Conservation (phyloP, 2,329 filamentous ascomycete species). For the Penicillium sp. region DNA sequence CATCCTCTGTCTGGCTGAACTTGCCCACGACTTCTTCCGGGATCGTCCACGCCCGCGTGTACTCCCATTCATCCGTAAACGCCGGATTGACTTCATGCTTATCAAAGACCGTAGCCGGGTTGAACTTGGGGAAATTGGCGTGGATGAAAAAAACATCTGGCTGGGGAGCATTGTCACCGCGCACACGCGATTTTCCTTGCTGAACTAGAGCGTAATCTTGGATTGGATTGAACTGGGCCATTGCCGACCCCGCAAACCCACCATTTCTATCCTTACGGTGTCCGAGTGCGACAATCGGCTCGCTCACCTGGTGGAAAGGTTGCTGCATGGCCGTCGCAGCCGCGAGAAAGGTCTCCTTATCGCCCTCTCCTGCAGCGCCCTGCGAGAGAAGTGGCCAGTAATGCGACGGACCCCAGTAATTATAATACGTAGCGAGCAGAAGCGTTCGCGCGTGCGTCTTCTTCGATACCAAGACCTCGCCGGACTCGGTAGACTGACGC, state of each 20-base stretch:
- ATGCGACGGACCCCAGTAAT: conserved; percentile 56
- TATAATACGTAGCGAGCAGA: conserved; percentile 59
- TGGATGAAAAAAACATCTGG: conserved; percentile 47
- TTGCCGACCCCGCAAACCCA: conserved; percentile 42
- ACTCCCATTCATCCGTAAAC: conserved; percentile 36
- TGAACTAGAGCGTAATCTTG: conserved; percentile 38
- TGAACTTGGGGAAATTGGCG: conserved; percentile 47
- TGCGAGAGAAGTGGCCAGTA: conserved; percentile 53
- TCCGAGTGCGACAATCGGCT: conserved; percentile 41
- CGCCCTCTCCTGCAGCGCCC: conserved; percentile 51
- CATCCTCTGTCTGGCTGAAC: conserved; percentile 36
- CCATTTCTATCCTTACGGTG: conserved; percentile 31
- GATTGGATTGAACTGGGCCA: conserved; percentile 45
- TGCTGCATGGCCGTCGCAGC: conserved; percentile 47
- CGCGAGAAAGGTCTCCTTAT: conserved; percentile 56
- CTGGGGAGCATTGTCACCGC: conserved; percentile 34
- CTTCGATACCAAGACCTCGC: conserved; percentile 56
- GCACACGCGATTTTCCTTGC: conserved; percentile 34
- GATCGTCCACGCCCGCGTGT: conserved; percentile 39
- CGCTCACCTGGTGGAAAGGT: conserved; percentile 50
- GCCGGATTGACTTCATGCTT: conserved; percentile 33
- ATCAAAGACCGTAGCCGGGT: conserved; percentile 43
- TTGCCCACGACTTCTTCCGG: conserved; percentile 34
- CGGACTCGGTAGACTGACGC: conserved; percentile 52
- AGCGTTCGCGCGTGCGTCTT: conserved; percentile 51